Percentiles rank a stretch among this genome's conserved stretches.
Evolutionary conservation across 768 basidiomycete genomes (phyloP).

Genomic region (Lyophyllum shimeji): DNA sequence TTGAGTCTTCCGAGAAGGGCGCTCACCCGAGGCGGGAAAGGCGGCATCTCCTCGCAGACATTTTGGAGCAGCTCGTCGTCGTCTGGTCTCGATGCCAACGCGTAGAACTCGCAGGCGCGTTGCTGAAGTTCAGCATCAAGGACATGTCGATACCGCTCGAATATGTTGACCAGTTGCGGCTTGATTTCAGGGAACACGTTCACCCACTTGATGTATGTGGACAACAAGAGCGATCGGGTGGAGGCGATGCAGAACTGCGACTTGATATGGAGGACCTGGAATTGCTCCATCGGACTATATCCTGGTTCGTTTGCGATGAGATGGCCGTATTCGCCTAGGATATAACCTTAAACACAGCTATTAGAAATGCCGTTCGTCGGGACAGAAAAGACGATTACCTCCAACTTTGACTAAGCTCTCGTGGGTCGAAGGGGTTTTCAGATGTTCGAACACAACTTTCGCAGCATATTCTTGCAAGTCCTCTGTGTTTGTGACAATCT

Average conservation of each 20-base stretch:
- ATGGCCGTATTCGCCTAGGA: slow-evolving; percentile 98
- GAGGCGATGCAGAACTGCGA: slow-evolving; percentile 92
- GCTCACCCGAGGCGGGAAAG: slow-evolving; percentile 94
- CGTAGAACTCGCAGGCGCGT: slow-evolving; percentile 96
- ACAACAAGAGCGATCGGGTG: slow-evolving; percentile 88
- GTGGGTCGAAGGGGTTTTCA: slow-evolving; percentile 82
- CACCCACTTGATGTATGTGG: slow-evolving; percentile 99
- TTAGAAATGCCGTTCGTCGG: not conserved
- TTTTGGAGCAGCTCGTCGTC: slow-evolving; percentile 93
- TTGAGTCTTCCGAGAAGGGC: slow-evolving; percentile 85
- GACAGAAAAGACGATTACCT: slow-evolving; percentile 48
- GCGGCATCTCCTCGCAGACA: slow-evolving; percentile 98
- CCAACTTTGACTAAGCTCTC: slow-evolving; percentile 96
- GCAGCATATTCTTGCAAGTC: slow-evolving; percentile 97
- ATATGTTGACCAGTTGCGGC: slow-evolving; percentile 87
- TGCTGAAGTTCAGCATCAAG: slow-evolving; percentile 97
- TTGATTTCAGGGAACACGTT: slow-evolving; percentile 99
- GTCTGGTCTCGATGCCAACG: slow-evolving; percentile 78
- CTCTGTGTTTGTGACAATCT: slow-evolving; percentile 98
- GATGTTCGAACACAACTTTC: slow-evolving; percentile 85
- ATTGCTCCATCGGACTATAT: slow-evolving; percentile 92
- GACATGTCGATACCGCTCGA: slow-evolving; percentile 96
- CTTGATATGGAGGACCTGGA: slow-evolving; percentile 89
- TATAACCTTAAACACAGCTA: slow-evolving; percentile 64
- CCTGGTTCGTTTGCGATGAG: slow-evolving; percentile 94